Evolutionary conservation across 1,284 basidiomycete genomes (phyloP), one percentile per base, ranked within the genome.

Genomic region (Apiotrichum sp.): DNA sequence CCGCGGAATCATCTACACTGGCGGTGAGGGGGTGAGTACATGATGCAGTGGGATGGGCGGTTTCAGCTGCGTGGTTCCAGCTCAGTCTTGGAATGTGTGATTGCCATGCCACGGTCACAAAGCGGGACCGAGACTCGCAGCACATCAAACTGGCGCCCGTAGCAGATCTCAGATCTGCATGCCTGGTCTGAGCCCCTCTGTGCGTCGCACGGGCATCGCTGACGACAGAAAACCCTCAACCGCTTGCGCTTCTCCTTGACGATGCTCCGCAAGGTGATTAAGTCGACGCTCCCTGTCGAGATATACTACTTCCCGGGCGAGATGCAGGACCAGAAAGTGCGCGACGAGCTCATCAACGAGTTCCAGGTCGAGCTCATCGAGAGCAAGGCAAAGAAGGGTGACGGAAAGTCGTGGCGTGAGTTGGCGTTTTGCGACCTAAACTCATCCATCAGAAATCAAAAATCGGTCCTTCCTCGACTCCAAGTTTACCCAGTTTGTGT

Each of bases 291-390:
- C 2, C 78, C 77, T 6, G 68, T 78, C 43, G 76, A 79, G 62
- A 55, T 79, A 14, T 79, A 78, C 58, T 74, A 77, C 53, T 79
- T 75, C 65, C 67, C 72, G 3, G 73, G 73, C 50, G 78, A 79
- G 65, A 61, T 79, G 51, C 61, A 64, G 44, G 70, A 74, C 56
- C 51, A 62, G 29, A 59, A 46, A 7, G 50, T 67, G 8, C 58
- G 70, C 32, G 53, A 65, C 9, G 67, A 71, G 51, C 58, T 77
- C 35, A 61, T 58, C 14, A 61, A 61, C 33, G 61, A 65, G 34
- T 71, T 51, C 41, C 65, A 65, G 49, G 63, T 74, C 40, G 56
- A 58, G 29, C 62, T 73, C 31, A 59, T 58, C 22, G 47, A 62
- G 51, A 61, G 66, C 35, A 61, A 50, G 7, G 58, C 58, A 4